These are phyloP conservation scores for Suillus variegatus DNA, from an alignment of 768 basidiomycete genomes.

Conservation along the genomic window DNA sequence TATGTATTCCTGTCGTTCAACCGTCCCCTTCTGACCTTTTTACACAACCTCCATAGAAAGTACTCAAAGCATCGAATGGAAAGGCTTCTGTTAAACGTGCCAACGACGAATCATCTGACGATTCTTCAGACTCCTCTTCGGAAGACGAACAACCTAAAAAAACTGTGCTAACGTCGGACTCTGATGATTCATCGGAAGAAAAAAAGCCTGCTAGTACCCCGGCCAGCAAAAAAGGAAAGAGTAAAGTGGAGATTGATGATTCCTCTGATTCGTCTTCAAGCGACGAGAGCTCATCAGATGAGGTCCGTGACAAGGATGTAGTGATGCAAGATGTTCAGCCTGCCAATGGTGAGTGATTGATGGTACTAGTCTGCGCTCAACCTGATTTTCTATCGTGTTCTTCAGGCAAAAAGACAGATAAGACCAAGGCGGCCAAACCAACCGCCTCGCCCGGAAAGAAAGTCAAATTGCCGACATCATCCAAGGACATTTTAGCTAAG, in stretches of 20 bases:
- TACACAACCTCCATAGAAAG: conserved; percentile 16
- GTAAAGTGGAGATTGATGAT: conserved; percentile 10
- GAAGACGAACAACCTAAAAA: conserved; percentile 36
- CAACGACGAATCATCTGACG: conserved; percentile 27
- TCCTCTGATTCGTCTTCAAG: conserved; percentile 17
- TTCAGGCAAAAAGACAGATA: conserved; percentile 38
- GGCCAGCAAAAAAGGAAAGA: conserved; percentile 19
- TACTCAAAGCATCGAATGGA: conserved; percentile 16
- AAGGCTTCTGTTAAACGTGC: conserved; percentile 21
- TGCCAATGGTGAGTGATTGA: background rate
- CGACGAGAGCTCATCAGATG: conserved; percentile 18
- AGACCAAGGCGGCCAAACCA: conserved; percentile 29
- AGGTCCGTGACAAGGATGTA: conserved; percentile 23
- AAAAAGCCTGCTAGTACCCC: conserved; percentile 25
- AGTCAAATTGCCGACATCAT: conserved; percentile 33
- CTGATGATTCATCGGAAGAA: conserved; percentile 27
- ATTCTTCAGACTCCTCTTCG: conserved; percentile 32
- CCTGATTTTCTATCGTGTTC: conserved; percentile 28
- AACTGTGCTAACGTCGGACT: conserved; percentile 19
- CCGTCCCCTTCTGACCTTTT: background rate
- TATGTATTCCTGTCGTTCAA: conserved; percentile 10
- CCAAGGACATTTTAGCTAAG: conserved; percentile 46
- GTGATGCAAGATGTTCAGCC: background rate
- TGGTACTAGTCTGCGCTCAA: background rate
- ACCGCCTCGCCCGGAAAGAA: conserved; percentile 29